A percentile compares a stretch with the other conserved stretches of the same genome.
phyloP scores from a whole-genome alignment of 768 basidiomycete species.

The Leccinum arenicola region DNA sequence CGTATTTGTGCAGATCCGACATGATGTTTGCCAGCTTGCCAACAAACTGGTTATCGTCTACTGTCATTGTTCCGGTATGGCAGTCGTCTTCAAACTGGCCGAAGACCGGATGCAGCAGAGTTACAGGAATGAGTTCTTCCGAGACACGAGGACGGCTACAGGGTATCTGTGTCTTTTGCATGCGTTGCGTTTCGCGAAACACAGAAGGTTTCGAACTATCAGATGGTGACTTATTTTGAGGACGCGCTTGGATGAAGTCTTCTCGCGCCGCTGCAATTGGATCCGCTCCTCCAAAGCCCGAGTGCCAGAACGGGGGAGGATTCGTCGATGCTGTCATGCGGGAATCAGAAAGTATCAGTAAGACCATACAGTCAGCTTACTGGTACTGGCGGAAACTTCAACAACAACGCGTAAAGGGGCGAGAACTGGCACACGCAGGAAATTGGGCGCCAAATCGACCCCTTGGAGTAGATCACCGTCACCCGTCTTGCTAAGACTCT shows the following conservation, averaged over 20 bases:
- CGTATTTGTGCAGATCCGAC: not conserved
- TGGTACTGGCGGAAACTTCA: not conserved
- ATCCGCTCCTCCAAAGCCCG: not conserved
- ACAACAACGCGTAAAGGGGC: not conserved
- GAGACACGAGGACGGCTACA: not conserved
- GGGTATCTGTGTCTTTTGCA: not conserved
- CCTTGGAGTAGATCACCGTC: not conserved
- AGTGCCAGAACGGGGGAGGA: not conserved
- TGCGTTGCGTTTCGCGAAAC: not conserved
- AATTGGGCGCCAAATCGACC: not conserved
- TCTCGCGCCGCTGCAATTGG: not conserved
- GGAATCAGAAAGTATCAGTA: not conserved
- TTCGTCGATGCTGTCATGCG: not conserved
- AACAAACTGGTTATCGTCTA: not conserved
- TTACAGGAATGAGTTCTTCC: not conserved
- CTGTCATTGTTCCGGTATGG: not conserved
- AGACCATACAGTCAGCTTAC: not conserved
- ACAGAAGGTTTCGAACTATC: not conserved
- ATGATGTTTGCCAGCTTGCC: not conserved
- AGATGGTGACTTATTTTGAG: not conserved
- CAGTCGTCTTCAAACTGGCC: not conserved
- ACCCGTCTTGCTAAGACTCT: not conserved
- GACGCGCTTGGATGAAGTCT: not conserved
- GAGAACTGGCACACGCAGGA: not conserved
- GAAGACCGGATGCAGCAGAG: not conserved